Base-by-base conservation (phyloP, 2,329 filamentous ascomycete genomes). In the Sporothrix dimorphospora region DNA sequence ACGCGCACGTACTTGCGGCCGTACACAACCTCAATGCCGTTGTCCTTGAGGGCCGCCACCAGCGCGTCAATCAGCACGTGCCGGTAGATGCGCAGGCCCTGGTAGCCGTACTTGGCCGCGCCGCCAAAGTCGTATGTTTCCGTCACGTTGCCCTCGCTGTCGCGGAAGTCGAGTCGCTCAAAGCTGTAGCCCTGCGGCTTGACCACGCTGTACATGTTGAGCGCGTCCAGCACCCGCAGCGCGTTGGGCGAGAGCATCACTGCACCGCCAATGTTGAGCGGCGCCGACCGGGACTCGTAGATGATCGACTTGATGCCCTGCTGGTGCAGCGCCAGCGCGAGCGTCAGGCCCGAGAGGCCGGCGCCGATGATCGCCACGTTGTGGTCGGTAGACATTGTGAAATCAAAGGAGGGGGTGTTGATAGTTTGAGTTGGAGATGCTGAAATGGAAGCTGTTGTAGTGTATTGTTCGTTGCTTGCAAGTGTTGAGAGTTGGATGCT, bases 241-340 rank as follows among this genome's bases (percentile, higher is more conserved):
- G 87, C 86, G 70, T 90, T 90, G 5, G 88, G 88, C 0, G 87
- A 88, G 2, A 90, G 82, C 84, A 89, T 88, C 40, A 90, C 80
- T 0, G 85, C 87, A 2, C 88, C 88, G 21, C 85, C 85, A 30
- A 84, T 84, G 72, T 85, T 81, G 1, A 84, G 80, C 1, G 83
- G 80, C 0, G 81, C 81, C 0, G 79, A 72, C 7, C 55, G 55
- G 3, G 55, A 61, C 73, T 90, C 88, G 73, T 88, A 89, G 68
- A 90, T 79, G 2, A 80, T 84, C 72, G 80, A 82, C 5, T 80
- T 75, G 57, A 90, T 89, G 53, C 80, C 80, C 71, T 86, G 81
- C 40, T 84, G 80, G 72, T 88, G 83, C 0, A 91, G 80, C 1
- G 85, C 82, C 0, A 91, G 81, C 0, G 87, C 87, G 0, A 90